A percentile compares a stretch with the other conserved stretches of the same genome.
Evolutionary conservation across 208 protist genomes (phyloP).

Genomic region (Herpetomonas muscarum): DNA sequence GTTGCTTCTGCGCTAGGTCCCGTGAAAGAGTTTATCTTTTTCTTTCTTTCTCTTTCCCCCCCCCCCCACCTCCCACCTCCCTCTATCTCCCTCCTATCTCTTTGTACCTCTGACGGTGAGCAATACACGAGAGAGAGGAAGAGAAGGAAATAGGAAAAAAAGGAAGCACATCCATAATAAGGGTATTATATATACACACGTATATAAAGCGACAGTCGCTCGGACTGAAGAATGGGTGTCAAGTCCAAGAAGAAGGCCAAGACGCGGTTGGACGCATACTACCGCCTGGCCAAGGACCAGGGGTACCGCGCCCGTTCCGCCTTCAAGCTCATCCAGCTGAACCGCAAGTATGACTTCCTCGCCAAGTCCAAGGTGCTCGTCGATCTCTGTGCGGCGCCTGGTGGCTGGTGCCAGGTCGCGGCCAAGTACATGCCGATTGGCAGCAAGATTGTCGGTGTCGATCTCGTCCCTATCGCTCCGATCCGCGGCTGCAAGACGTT

Average conservation of each 20-base stretch:
- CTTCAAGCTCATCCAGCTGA: slow-evolving; percentile 99
- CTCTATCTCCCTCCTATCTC: no score
- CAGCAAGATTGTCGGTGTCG: slow-evolving; percentile 96
- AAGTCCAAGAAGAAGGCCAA: slow-evolving; percentile 93
- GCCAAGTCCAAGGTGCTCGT: slow-evolving; percentile 83
- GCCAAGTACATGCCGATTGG: slow-evolving; percentile 96
- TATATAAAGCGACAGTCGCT: neutral
- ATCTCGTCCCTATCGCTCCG: slow-evolving; percentile 98
- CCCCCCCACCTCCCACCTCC: neutral
- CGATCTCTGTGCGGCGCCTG: slow-evolving; percentile 98
- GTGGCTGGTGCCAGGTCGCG: slow-evolving; percentile 96
- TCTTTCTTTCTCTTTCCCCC: neutral
- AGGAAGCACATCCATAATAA: neutral
- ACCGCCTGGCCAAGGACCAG: slow-evolving; percentile 98
- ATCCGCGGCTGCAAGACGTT: slow-evolving; percentile 96
- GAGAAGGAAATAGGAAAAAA: no score
- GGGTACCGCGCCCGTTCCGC: slow-evolving; percentile 98
- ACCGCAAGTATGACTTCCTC: slow-evolving; percentile 99
- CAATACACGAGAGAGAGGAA: no score
- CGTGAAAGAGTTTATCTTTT: neutral
- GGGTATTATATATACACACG: slow-evolving; percentile 1
- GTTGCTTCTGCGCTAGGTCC: neutral
- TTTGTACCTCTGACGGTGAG: no score
- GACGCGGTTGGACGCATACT: slow-evolving; percentile 94
- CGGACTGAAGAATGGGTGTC: slow-evolving; percentile 52